Evolutionary conservation across 352 stramenopile genomes (phyloP).

Genomic region (Phytophthora constricta): DNA sequence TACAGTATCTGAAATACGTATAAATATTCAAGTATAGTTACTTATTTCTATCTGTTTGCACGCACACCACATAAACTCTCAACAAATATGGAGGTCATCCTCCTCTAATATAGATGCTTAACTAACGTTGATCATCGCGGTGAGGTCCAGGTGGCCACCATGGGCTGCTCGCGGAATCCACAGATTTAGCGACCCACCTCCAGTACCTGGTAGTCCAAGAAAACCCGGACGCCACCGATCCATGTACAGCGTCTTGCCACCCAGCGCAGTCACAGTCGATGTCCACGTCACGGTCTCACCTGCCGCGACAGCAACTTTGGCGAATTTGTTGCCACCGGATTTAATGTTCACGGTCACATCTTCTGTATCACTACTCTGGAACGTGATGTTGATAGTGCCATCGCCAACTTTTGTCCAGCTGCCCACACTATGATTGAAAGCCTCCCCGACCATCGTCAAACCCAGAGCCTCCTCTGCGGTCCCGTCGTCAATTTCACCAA

Average conservation of each 20-base stretch:
- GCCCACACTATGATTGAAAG: conserved; percentile 30
- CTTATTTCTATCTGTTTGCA: not conserved
- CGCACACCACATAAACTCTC: not conserved
- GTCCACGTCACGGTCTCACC: conserved; percentile 15
- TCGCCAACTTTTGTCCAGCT: conserved; percentile 12
- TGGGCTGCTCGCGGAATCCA: conserved; percentile 14
- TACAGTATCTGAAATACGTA: not conserved
- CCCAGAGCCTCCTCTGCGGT: conserved; percentile 31
- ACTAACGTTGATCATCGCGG: not conserved
- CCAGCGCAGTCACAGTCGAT: conserved; percentile 6
- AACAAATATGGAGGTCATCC: not conserved
- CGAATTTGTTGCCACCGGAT: conserved; percentile 16
- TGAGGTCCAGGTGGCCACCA: conserved; percentile 1
- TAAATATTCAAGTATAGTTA: not conserved
- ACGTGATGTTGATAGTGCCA: conserved; percentile 16
- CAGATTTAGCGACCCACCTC: conserved; percentile 20
- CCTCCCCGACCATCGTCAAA: conserved; percentile 29
- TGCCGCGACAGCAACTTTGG: conserved; percentile 10
- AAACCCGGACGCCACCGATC: conserved; percentile 30
- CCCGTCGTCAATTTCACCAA: conserved; percentile 38
- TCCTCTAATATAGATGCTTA: not conserved
- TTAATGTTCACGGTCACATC: conserved; percentile 32
- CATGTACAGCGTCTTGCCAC: conserved; percentile 33
- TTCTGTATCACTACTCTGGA: conserved; percentile 17
- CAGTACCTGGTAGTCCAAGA: conserved; percentile 16